A percentile compares a stretch with the other conserved stretches of the same genome.
These are phyloP conservation scores for Yarrowia keelungensis DNA, from an alignment of 805 yeast species.

Conservation along the genomic window DNA sequence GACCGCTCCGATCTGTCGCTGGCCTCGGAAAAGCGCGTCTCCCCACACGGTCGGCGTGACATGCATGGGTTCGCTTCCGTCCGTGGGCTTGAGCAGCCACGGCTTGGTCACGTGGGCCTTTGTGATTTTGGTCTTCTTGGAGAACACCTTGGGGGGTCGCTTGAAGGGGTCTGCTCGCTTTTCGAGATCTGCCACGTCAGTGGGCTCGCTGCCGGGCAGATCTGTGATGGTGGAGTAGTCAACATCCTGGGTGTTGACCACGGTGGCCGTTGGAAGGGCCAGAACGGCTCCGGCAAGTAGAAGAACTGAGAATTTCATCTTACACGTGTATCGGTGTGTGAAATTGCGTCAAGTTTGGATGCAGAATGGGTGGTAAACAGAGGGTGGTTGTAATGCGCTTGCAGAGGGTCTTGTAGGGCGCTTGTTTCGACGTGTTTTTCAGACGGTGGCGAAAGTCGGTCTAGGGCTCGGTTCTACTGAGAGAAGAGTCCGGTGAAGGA, in stretches of 20 bases:
- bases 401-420: too few relatives aligned
- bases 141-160: constrained; percentile 27
- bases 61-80: constrained; percentile 44
- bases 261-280: constrained; percentile 29
- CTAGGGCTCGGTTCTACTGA: too few relatives aligned
- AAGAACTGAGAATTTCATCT: constrained; percentile 26
- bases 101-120: constrained; percentile 28
- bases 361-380: background rate
- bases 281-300: constrained; percentile 17
- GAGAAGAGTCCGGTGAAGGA: constrained; percentile 3
- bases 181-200: constrained; percentile 24
- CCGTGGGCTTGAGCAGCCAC: constrained; percentile 32
- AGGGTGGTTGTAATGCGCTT: too few relatives aligned
- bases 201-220: constrained; percentile 27
- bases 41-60: constrained; percentile 69
- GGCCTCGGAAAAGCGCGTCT: constrained; percentile 66
- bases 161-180: constrained; percentile 35
- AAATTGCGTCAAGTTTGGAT: background rate
- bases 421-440: background rate
- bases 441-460: constrained; percentile 1
- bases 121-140: constrained; percentile 34
- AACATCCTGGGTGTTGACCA: background rate
- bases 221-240: constrained; percentile 31
- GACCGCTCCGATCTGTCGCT: constrained; percentile 58
- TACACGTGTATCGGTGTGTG: constrained; percentile 4